phyloP scores from a whole-genome alignment of 1,284 basidiomycete species.

The Melampsora larici-populina region DNA sequence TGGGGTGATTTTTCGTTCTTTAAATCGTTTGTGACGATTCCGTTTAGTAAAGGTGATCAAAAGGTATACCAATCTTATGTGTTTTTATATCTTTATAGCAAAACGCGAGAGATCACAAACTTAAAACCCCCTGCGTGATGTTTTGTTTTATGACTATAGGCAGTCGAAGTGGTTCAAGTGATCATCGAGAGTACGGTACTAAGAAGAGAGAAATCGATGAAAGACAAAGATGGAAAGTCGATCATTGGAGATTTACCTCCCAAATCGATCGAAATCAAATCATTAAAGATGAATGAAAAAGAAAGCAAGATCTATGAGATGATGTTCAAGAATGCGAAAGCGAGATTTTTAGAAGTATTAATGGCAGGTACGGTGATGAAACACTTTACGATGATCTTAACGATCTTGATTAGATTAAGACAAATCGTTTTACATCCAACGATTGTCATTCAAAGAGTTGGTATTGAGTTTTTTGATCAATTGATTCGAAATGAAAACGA shows the following conservation, averaged over 20 bases:
- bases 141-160: slow-evolving; percentile 74
- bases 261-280: slow-evolving; percentile 59
- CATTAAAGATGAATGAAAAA: slow-evolving; percentile 19
- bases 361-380: slow-evolving; percentile 31
- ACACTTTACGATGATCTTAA: slow-evolving; percentile 28
- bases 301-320: slow-evolving; percentile 34
- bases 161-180: slow-evolving; percentile 78
- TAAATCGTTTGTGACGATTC: slow-evolving; percentile 63
- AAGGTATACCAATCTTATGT: background rate
- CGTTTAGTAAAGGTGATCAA: slow-evolving; percentile 36
- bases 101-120: slow-evolving; percentile 33
- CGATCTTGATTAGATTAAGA: slow-evolving; percentile 26
- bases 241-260: slow-evolving; percentile 79
- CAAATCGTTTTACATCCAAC: slow-evolving; percentile 33
- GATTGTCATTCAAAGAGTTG: slow-evolving; percentile 26
- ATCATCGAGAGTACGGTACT: slow-evolving; percentile 83
- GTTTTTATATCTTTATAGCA: background rate
- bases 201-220: slow-evolving; percentile 91
- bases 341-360: slow-evolving; percentile 22
- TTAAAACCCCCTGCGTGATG: slow-evolving; percentile 68
- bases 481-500: background rate
- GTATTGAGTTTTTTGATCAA: background rate
- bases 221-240: slow-evolving; percentile 76
- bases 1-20: slow-evolving; percentile 71
- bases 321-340: slow-evolving; percentile 41